Conservation (phyloP, 1,139 yeast genomes). For the Suhomyces anneliseae region DNA sequence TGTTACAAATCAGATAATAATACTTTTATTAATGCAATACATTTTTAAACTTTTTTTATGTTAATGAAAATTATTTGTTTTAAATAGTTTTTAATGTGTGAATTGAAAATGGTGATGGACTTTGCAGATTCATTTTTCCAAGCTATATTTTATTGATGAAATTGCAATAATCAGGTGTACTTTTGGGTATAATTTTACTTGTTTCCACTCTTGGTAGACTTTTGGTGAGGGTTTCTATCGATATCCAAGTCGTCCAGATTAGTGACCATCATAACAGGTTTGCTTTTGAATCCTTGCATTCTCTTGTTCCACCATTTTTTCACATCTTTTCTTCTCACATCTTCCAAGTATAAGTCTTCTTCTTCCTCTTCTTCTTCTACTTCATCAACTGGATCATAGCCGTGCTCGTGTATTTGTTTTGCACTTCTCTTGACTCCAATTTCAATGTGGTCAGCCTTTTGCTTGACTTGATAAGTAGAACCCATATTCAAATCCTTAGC, state of each 20-base stretch:
- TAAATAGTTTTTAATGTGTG: too few species aligned
- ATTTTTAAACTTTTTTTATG: too few species aligned
- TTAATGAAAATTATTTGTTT: too few species aligned
- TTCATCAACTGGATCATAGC: conserved; percentile 19
- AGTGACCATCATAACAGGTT: neutral
- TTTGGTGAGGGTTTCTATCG: neutral
- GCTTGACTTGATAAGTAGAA: conserved; percentile 36
- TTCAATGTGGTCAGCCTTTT: conserved; percentile 14
- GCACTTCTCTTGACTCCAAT: conserved; percentile 17
- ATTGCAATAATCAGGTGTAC: neutral
- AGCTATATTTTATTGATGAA: too few species aligned
- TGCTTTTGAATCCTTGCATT: conserved; percentile 25
- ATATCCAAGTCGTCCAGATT: conserved; percentile 4
- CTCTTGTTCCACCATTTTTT: conserved; percentile 50
- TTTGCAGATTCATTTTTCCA: too few species aligned
- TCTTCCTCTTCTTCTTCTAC: conserved; percentile 37
- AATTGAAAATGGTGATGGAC: too few species aligned
- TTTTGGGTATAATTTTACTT: neutral
- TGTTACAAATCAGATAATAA: too few species aligned
- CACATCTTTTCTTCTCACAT: conserved; percentile 37
- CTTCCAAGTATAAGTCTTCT: conserved; percentile 39
- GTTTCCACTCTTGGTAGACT: too few species aligned
- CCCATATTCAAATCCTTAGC: conserved; percentile 68
- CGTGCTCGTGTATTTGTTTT: conserved; percentile 23
- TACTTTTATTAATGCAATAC: too few species aligned